Base-by-base conservation (phyloP, 2,329 filamentous ascomycete species). In the Trichoderma sp. region DNA sequence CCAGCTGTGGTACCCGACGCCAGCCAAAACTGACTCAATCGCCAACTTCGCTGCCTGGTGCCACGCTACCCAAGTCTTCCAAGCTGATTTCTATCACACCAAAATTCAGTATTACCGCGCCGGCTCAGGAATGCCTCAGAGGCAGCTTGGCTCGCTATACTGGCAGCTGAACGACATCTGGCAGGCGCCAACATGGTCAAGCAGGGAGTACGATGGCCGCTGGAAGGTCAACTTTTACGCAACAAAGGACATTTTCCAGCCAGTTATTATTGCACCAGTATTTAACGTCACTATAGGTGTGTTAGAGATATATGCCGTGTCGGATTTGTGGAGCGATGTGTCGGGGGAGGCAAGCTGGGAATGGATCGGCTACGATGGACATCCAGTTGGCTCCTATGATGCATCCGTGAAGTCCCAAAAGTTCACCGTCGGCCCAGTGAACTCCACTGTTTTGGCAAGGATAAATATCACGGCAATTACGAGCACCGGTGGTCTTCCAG, bases 161-260 rank as follows among this genome's bases (percentile, higher is more conserved):
- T 63, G 59, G 59, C 59, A 63, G 32, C 59, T 63, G n/a, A 63
- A 63, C 17, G 59, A 63, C 13, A 63, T 63, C 9, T 63, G 59
- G 59, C 59, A 63, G 45, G 59, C 59, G 22, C 59, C 59, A 29
- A 63, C 59, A 6, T 63, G 59, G 59, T 63, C 59, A 15, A 29
- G 15, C 32, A 63, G 59, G 32, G 59, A 63, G 19, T 63, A 63
- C 17, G 59, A 63, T 27, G 59, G 59, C 10, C 59, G 59, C 9
- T 63, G 59, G 59, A 63, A 63, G 29, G 59, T 63, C 13, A 63
- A 50, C 19, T 52, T 63, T 50, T 63, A 63, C 22, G 59, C 59
- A 10, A 63, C 59, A 35, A 63, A 63, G 5, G 59, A 63, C 10
- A 63, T 63, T 22, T 63, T 52, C 45, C 59, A 63, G 34, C 59